Percentiles rank a stretch among this genome's conserved stretches.
Evolutionary conservation across 2,329 filamentous ascomycete genomes (phyloP).

Genomic region (Claviceps spartinae): DNA sequence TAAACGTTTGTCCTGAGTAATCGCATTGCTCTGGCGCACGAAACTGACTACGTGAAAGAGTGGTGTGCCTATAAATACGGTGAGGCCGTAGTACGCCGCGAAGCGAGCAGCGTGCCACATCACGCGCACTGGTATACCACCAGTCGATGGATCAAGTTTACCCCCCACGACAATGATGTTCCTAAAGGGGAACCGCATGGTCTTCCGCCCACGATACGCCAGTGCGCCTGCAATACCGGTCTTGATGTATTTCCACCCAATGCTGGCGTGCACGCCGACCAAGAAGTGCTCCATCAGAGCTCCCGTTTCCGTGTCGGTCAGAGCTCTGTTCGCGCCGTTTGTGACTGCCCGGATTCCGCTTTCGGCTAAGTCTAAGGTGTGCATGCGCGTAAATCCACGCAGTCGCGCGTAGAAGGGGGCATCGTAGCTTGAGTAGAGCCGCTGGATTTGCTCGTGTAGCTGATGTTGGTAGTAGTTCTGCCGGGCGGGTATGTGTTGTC

Average conservation of each 20-base stretch:
- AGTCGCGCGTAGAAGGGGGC: slow-evolving; percentile 19
- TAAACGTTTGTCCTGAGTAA: slow-evolving; percentile 18
- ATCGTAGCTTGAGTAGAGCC: slow-evolving; percentile 19
- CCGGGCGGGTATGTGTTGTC: slow-evolving; percentile 16
- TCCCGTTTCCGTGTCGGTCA: slow-evolving; percentile 23
- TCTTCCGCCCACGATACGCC: slow-evolving; percentile 16
- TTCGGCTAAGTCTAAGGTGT: slow-evolving; percentile 17
- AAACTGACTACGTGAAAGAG: slow-evolving; percentile 19
- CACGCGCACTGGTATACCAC: slow-evolving; percentile 12
- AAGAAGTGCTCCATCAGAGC: slow-evolving; percentile 21
- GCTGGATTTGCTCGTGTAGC: slow-evolving; percentile 18
- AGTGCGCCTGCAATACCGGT: slow-evolving; percentile 12
- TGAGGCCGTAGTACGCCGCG: slow-evolving; percentile 18
- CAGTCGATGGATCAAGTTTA: slow-evolving; percentile 18
- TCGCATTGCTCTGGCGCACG: slow-evolving; percentile 11
- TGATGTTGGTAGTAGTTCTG: slow-evolving; percentile 18
- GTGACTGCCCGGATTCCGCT: slow-evolving; percentile 16
- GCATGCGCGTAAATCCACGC: slow-evolving; percentile 15
- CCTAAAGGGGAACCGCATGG: slow-evolving; percentile 28
- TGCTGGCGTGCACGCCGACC: slow-evolving; percentile 18
- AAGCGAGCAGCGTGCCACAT: slow-evolving; percentile 25
- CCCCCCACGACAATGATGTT: slow-evolving; percentile 16
- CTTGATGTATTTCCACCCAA: slow-evolving; percentile 16
- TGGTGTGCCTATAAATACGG: slow-evolving; percentile 13
- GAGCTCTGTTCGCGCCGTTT: slow-evolving; percentile 15